Base-by-base conservation (phyloP, 192 early-diverging fungal species). In the Mortierella hygrophila region DNA sequence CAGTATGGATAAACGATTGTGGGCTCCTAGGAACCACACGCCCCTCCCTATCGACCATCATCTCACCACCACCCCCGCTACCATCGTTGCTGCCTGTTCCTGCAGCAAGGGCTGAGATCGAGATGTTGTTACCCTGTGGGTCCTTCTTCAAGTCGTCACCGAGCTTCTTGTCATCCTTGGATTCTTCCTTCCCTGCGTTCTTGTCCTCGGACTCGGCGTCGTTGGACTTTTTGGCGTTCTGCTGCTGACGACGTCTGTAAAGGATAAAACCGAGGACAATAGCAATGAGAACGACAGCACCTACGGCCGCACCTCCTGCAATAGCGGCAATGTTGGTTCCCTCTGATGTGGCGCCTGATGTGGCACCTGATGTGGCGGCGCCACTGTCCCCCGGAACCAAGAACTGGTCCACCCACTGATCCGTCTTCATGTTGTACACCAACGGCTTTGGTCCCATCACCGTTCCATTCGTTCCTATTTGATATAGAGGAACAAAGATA, bases 371-470 rank as follows among this genome's bases (percentile, higher is more conserved):
- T n/a, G n/a, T n/a, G n/a, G n/a, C n/a, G n/a, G 23, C 20, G 11
- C 20, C 55, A 57, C 29, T 68, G 32, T 18, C 32, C 20, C 65
- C 32, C 26, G 23, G 37, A 0, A 18, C 37, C 20, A 35, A 37
- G 18, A 20, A 41, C 35, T 70, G 35, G 23, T 70, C 69, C 15
- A 70, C 69, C 35, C 40, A 70, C 32, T 70, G 40, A 9, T 42
- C 18, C 69, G 69, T 70, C 60, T 32, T 65, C 60, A 65, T 65
- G 29, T 65, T 65, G 29, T 65, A 65, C 2, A 65, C 26, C 60
- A 65, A 32, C 11, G 60, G 60, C 60, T 26, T 65, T 11, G 60
- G 13, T 32, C 60, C 60, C 60, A 32, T 65, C 15, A 65, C 29
- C 60, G 60, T 29, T 4, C 26, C 26, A 32, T 32, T 32, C 11